These are phyloP conservation scores for Oidiodendron maius DNA, from an alignment of 495 filamentous ascomycete species.

Conservation along the genomic window DNA sequence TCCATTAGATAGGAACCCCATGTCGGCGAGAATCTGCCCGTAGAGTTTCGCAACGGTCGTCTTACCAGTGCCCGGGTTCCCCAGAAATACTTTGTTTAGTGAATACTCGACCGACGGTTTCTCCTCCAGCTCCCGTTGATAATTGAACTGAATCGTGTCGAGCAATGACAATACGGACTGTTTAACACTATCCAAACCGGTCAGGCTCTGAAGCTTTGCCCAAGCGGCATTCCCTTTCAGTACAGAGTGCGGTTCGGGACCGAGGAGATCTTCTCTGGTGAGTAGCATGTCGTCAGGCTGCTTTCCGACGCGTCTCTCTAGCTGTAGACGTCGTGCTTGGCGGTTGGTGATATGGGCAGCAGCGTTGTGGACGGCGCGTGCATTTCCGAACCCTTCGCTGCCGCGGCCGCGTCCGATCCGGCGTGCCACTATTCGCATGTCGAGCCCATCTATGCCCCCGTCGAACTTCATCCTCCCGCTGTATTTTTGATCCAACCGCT, in stretches of 20 bases:
- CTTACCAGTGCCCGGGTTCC: constrained; percentile 69
- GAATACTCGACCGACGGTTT: constrained; percentile 48
- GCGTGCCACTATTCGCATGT: constrained; percentile 55
- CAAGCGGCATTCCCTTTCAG: constrained; percentile 42
- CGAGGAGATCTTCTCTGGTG: constrained; percentile 51
- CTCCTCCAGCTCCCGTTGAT: constrained; percentile 56
- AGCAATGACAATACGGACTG: constrained; percentile 49
- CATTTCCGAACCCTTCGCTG: constrained; percentile 67
- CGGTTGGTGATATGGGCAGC: constrained; percentile 46
- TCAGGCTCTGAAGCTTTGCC: constrained; percentile 49
- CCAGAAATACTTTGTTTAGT: constrained; percentile 66
- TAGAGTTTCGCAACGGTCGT: constrained; percentile 74
- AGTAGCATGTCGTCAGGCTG: constrained; percentile 41
- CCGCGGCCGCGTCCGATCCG: constrained; percentile 58
- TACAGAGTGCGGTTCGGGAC: constrained; percentile 48
- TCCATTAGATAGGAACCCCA: constrained; percentile 55
- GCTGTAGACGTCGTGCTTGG: constrained; percentile 49
- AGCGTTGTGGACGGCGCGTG: constrained; percentile 58
- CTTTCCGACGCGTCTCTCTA: constrained; percentile 26
- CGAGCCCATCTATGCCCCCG: constrained; percentile 54
- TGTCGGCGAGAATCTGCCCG: constrained; percentile 55
- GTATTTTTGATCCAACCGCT: constrained; percentile 10
- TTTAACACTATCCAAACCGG: constrained; percentile 60
- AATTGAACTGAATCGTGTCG: constrained; percentile 55
- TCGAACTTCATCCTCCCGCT: constrained; percentile 49